Percentiles rank a stretch among this genome's conserved stretches.
Conservation (phyloP, 805 yeast species). For the Sugiyamaella lignohabitans region DNA sequence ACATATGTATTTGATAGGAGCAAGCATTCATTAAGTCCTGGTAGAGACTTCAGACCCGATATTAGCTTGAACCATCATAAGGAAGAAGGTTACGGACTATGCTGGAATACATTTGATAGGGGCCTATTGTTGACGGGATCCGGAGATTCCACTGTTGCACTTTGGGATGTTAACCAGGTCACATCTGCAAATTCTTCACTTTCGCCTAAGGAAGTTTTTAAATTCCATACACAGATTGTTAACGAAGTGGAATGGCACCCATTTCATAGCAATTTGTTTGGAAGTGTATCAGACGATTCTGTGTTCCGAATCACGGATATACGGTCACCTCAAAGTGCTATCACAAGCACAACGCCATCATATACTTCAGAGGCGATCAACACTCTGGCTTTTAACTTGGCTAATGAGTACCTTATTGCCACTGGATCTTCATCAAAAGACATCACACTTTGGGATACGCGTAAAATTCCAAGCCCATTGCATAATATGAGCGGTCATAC, state of each 20-base stretch:
- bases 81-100: constrained; percentile 52
- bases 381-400: constrained; percentile 53
- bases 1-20: constrained; percentile 73
- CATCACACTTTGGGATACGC: constrained; percentile 58
- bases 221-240: constrained; percentile 43
- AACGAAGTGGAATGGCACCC: constrained; percentile 71
- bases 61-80: constrained; percentile 40
- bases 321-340: constrained; percentile 31
- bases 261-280: constrained; percentile 54
- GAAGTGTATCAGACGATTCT: constrained; percentile 62
- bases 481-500: constrained; percentile 37
- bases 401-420: constrained; percentile 51
- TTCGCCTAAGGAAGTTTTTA: constrained; percentile 23
- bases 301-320: constrained; percentile 47
- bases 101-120: constrained; percentile 64
- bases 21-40: constrained; percentile 55
- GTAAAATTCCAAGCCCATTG: constrained; percentile 34
- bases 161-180: constrained; percentile 60
- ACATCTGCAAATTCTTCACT: constrained; percentile 20
- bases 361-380: constrained; percentile 40
- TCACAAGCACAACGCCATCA: not conserved
- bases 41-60: constrained; percentile 41
- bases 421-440: constrained; percentile 59
- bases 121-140: constrained; percentile 55
- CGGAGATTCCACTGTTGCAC: constrained; percentile 53